Base-by-base conservation (phyloP, 305 asterid genomes). In the Fraxinus angustifolia region DNA sequence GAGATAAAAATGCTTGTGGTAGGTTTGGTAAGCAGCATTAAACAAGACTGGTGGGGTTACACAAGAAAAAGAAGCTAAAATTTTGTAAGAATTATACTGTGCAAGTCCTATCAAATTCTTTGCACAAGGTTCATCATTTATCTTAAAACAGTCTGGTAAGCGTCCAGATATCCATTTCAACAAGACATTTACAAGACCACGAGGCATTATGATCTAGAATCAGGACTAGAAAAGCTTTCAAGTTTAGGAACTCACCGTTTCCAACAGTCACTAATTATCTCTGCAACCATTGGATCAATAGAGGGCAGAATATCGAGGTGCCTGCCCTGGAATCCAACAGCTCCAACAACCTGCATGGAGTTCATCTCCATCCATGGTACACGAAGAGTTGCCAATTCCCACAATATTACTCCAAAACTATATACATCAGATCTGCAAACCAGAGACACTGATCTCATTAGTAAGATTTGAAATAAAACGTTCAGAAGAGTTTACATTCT, bases 271-370 rank as follows among this genome's bases (percentile, higher is more conserved):
- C 72, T 89, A 67, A 89, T 89, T 71, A 87, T 84, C 83, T 86
- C 86, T 70, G 92, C 90, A 74, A 87, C 89, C 81, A 83, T 79
- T 5, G 88, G 88, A 80, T 89, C 90, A 76, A 89, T 77, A 17
- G 82, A 73, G 38, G 75, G 78, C 42, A 90, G 92, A 81, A 89
- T 87, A 26, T 56, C 85, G 40, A 86, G 89, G 78, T 84, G 90
- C 77, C 87, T 86, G 56, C 86, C 89, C 87, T 89, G 92, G 81
- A 86, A 89, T 38, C 89, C 92, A 80, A 89, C 92, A 53, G 92
- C 92, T 30, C 92, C 92, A 78, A 89, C 90, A 11, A 89, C 92
- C 84, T 89, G 92, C 92, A 89, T 89, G 72, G 92, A 89, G 79
- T 89, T 88, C 90, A 87, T 86, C 82, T 86, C 92, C 38, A 83